Evolutionary conservation across 345 rosid genomes (phyloP).

Genomic region (Pugionium dolabratum): DNA sequence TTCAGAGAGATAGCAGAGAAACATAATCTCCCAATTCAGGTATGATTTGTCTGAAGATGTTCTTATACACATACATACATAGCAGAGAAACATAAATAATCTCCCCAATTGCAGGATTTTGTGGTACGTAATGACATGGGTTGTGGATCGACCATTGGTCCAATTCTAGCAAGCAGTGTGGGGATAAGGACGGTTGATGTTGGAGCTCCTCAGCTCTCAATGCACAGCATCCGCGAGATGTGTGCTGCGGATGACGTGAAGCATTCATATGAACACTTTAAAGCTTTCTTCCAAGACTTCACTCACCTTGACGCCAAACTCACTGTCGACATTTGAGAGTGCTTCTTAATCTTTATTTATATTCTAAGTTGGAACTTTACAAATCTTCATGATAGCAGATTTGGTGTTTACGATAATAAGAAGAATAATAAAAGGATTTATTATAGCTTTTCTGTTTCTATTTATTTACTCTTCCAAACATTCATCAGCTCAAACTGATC

Average conservation of each 20-base stretch:
- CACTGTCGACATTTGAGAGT: constrained; percentile 52
- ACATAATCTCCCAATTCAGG: constrained; percentile 85
- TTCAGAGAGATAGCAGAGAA: constrained; percentile 79
- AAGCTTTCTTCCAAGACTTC: constrained; percentile 76
- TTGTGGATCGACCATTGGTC: constrained; percentile 97
- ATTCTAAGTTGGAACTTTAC: neutral
- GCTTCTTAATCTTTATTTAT: neutral
- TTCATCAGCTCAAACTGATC: too few relatives aligned
- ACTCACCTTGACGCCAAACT: constrained; percentile 68
- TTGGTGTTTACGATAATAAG: constrained; percentile 5
- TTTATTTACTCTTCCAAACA: too few relatives aligned
- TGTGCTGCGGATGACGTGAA: constrained; percentile 84
- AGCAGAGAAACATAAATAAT: neutral
- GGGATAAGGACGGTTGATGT: constrained; percentile 96
- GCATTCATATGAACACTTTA: constrained; percentile 85
- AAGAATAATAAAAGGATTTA: neutral
- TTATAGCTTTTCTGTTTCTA: too few relatives aligned
- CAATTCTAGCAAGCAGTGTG: constrained; percentile 88
- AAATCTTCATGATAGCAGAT: neutral
- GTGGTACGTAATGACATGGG: constrained; percentile 94
- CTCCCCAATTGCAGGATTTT: constrained; percentile 62
- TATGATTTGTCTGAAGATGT: constrained; percentile 26
- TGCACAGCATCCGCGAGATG: constrained; percentile 99
- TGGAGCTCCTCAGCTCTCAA: constrained; percentile 92
- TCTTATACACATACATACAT: constrained; percentile 1